Conservation (phyloP, 257 asterid genomes). For the Plantago major region DNA sequence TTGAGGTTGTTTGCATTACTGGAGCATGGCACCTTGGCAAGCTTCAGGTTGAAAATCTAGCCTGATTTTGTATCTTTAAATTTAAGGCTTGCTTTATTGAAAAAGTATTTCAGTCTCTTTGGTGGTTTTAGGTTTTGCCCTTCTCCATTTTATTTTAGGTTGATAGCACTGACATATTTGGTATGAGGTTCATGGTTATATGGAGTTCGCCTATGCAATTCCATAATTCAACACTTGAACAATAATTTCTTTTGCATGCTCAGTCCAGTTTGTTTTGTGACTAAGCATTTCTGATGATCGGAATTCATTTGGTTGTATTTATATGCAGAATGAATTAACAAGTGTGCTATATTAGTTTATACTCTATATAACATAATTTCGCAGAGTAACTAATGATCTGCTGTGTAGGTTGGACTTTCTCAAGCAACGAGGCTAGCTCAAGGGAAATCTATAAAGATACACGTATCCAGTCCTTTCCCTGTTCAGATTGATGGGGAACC, state of each 20-base stretch:
- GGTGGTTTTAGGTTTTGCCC: conserved; percentile 15
- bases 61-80: background rate
- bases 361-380: conserved; percentile 1
- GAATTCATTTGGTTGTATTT: conserved; percentile 6
- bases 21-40: conserved; percentile 97
- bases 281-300: conserved; percentile 5
- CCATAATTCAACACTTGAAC: no score
- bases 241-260: no score
- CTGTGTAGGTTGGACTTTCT: conserved; percentile 74
- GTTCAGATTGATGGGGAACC: conserved; percentile 94
- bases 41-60: conserved; percentile 55
- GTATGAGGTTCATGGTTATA: background rate
- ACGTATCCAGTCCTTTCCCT: conserved; percentile 75
- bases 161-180: background rate
- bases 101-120: conserved; percentile 14
- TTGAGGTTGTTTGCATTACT: conserved; percentile 80
- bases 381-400: conserved; percentile 18
- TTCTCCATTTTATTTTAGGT: background rate
- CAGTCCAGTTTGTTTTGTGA: background rate
- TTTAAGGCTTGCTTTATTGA: background rate
- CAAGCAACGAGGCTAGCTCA: conserved; percentile 91
- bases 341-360: conserved; percentile 5
- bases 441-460: conserved; percentile 58
- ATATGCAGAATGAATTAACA: background rate
- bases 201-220: no score